Conservation (phyloP, 2,329 filamentous ascomycete species). For the Sclerotinia sclerotiorum region DNA sequence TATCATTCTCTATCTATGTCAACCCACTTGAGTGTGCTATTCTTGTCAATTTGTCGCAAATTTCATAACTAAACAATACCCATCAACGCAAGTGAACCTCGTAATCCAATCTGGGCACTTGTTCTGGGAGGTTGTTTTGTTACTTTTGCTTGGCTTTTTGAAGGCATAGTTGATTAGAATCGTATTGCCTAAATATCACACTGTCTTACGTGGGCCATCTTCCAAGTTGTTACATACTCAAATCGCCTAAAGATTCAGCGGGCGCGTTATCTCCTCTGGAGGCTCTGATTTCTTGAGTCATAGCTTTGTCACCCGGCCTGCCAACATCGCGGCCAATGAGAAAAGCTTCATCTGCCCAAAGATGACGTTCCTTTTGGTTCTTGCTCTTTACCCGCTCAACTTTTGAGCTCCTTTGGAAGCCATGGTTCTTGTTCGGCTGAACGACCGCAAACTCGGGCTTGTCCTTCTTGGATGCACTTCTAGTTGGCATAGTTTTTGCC, state of each 20-base stretch:
- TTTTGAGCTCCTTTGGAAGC: too few species aligned
- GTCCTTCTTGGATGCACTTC: too few species aligned
- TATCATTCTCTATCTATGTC: not conserved
- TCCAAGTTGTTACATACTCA: not conserved
- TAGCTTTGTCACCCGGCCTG: too few species aligned
- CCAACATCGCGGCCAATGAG: too few species aligned
- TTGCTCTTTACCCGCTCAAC: too few species aligned
- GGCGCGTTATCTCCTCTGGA: not conserved
- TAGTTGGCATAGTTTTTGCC: too few species aligned
- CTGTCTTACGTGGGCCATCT: not conserved
- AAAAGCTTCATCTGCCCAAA: too few species aligned
- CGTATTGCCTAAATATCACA: not conserved
- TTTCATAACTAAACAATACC: not conserved
- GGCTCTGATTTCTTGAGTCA: not conserved
- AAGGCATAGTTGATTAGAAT: not conserved
- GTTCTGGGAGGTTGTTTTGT: not conserved
- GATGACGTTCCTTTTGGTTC: too few species aligned
- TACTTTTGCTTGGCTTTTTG: not conserved
- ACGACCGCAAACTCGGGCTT: too few species aligned
- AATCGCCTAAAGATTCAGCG: not conserved
- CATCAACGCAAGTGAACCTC: not conserved
- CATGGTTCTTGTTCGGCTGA: too few species aligned
- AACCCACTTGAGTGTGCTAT: not conserved
- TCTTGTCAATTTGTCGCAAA: not conserved
- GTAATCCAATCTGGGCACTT: not conserved